Percentiles rank a stretch among this genome's conserved stretches.
Evolutionary conservation across 495 filamentous ascomycete species (phyloP).

Genomic region (Cercophora scortea): DNA sequence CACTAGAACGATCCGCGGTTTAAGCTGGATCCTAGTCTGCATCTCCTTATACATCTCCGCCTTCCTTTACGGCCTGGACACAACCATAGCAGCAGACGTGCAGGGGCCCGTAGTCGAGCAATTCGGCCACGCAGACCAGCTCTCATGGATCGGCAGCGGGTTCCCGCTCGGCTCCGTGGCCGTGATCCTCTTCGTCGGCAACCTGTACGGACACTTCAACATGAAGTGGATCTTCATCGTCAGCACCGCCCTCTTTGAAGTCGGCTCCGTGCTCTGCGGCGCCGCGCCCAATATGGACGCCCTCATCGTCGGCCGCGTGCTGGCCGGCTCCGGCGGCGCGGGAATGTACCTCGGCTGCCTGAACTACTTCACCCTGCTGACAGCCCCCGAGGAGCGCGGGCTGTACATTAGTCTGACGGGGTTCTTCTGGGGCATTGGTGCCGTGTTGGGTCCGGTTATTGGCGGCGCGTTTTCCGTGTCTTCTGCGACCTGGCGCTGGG

Average conservation of each 20-base stretch:
- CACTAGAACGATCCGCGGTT: slow-evolving; percentile 4
- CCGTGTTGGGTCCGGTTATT: slow-evolving; percentile 30
- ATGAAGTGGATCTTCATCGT: slow-evolving; percentile 32
- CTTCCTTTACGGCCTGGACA: slow-evolving; percentile 53
- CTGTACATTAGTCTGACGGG: slow-evolving; percentile 26
- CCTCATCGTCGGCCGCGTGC: slow-evolving; percentile 50
- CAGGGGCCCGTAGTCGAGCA: slow-evolving; percentile 43
- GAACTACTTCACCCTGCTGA: slow-evolving; percentile 45
- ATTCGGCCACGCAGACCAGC: slow-evolving; percentile 44
- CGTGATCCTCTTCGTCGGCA: slow-evolving; percentile 39
- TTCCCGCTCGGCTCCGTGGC: slow-evolving; percentile 44
- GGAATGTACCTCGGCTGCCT: slow-evolving; percentile 32
- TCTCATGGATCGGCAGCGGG: slow-evolving; percentile 50
- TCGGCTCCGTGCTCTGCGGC: slow-evolving; percentile 48
- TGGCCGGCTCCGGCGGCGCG: slow-evolving; percentile 43
- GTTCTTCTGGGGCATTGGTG: slow-evolving; percentile 28
- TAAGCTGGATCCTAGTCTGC: slow-evolving; percentile 37
- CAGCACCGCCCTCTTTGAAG: slow-evolving; percentile 36
- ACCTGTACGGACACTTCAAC: slow-evolving; percentile 8
- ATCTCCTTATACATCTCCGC: slow-evolving; percentile 37
- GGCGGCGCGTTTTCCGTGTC: slow-evolving; percentile 45
- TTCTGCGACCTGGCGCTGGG: slow-evolving; percentile 39
- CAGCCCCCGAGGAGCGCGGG: slow-evolving; percentile 33
- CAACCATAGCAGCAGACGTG: slow-evolving; percentile 55
- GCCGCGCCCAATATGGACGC: slow-evolving; percentile 45